These are phyloP conservation scores for Simplicillium aogashimaense DNA, from an alignment of 2,329 filamentous ascomycete genomes.

Conservation along the genomic window DNA sequence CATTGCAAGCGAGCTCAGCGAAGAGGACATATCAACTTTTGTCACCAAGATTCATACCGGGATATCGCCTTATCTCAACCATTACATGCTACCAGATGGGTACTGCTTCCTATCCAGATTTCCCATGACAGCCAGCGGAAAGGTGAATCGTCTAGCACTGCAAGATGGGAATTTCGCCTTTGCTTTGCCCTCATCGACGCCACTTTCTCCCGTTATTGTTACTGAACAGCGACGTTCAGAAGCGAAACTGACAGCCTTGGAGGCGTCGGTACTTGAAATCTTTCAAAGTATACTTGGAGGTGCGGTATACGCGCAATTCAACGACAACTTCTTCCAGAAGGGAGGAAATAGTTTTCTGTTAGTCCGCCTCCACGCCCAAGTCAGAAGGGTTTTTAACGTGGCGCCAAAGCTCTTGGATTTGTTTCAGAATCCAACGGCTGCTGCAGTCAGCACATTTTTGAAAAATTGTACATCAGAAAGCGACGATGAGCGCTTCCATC, in stretches of 20 bases:
- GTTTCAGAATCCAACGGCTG: slow-evolving; percentile 12
- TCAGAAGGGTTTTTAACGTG: slow-evolving; percentile 15
- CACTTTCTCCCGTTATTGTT: background rate
- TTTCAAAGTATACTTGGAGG: background rate
- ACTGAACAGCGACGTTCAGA: background rate
- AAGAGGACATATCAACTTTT: slow-evolving; percentile 5
- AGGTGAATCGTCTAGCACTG: slow-evolving; percentile 11
- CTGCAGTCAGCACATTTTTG: slow-evolving; percentile 23
- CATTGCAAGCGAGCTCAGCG: slow-evolving; percentile 8
- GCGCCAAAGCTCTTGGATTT: slow-evolving; percentile 13
- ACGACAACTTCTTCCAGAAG: slow-evolving; percentile 15
- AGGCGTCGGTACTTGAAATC: background rate
- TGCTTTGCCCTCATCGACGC: background rate
- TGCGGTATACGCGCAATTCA: background rate
- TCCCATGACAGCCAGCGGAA: slow-evolving; percentile 13
- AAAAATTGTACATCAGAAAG: slow-evolving; percentile 1
- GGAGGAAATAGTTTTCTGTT: slow-evolving; percentile 16
- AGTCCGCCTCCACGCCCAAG: slow-evolving; percentile 13
- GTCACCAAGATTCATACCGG: slow-evolving; percentile 11
- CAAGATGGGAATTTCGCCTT: background rate
- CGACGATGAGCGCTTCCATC: slow-evolving; percentile 1
- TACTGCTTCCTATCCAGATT: slow-evolving; percentile 12
- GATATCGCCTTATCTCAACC: slow-evolving; percentile 12
- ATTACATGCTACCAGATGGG: slow-evolving; percentile 16
- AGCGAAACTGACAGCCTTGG: too few species aligned